phyloP scores from a whole-genome alignment of 169 alveolate species.

The Plasmodium knowlesi region DNA sequence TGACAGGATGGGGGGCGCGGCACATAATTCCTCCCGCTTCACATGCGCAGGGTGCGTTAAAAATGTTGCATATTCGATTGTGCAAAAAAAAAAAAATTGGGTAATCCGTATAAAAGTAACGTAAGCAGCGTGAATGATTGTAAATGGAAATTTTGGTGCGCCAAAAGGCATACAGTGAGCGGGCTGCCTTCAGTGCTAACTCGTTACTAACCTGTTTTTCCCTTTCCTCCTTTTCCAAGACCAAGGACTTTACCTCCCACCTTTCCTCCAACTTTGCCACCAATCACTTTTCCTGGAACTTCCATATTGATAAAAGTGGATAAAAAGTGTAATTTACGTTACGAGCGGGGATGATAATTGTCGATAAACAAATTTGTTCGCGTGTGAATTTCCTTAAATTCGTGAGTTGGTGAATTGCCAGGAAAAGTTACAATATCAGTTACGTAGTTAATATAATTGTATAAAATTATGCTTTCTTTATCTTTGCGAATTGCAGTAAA shows the following conservation, averaged over 20 bases:
- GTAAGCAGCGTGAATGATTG: background rate
- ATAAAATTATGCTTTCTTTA: background rate
- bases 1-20: background rate
- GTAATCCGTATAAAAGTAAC: background rate
- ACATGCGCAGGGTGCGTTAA: background rate
- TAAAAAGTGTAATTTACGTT: constrained; percentile 1
- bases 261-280: constrained; percentile 92
- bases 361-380: background rate
- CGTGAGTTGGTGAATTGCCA: background rate
- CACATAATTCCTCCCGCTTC: background rate
- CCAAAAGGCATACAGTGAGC: background rate
- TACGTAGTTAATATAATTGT: background rate
- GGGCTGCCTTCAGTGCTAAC: background rate
- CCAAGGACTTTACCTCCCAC: constrained; percentile 90
- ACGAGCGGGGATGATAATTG: background rate
- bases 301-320: constrained; percentile 37
- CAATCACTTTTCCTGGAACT: constrained; percentile 82
- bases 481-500: background rate
- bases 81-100: background rate
- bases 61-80: background rate
- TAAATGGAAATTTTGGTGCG: background rate
- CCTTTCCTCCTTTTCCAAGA: constrained; percentile 89
- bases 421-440: background rate
- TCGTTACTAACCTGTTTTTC: constrained; percentile 82
- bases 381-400: background rate